These are phyloP conservation scores for Sclerotinia spermophila DNA, from an alignment of 2,329 filamentous ascomycete species.

Conservation along the genomic window DNA sequence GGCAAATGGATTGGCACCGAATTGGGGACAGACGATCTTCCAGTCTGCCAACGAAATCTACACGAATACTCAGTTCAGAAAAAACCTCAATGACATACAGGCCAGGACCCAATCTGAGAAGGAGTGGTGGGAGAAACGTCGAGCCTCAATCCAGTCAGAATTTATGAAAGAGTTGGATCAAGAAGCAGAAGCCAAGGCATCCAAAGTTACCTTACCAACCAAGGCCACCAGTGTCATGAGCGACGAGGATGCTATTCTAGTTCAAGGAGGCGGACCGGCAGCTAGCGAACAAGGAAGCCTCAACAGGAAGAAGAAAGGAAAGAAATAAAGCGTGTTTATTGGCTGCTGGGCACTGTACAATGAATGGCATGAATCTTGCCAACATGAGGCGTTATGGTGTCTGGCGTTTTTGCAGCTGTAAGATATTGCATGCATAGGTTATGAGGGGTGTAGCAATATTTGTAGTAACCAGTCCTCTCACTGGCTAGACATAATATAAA, in stretches of 20 bases:
- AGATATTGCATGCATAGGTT: slow-evolving; percentile 3
- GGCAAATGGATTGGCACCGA: slow-evolving; percentile 85
- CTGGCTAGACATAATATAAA: background rate
- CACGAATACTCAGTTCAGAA: slow-evolving; percentile 73
- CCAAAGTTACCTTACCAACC: slow-evolving; percentile 37
- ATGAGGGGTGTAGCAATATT: background rate
- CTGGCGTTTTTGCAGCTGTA: slow-evolving; percentile 7
- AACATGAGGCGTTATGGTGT: slow-evolving; percentile 12
- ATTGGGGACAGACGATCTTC: slow-evolving; percentile 95
- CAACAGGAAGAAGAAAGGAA: slow-evolving; percentile 60
- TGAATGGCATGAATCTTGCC: slow-evolving; percentile 3
- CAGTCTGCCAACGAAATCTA: slow-evolving; percentile 96
- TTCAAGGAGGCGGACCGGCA: slow-evolving; percentile 48
- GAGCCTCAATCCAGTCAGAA: slow-evolving; percentile 65
- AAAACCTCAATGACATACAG: slow-evolving; percentile 72
- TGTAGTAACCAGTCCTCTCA: background rate
- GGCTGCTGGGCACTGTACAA: slow-evolving; percentile 15
- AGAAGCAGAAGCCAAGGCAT: slow-evolving; percentile 46
- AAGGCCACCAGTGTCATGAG: slow-evolving; percentile 48
- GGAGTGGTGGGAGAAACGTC: slow-evolving; percentile 88
- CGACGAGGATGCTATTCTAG: slow-evolving; percentile 73
- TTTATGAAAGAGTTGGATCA: slow-evolving; percentile 84
- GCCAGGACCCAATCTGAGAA: slow-evolving; percentile 69
- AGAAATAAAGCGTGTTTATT: slow-evolving; percentile 47
- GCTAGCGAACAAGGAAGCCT: slow-evolving; percentile 36